Evolutionary conservation across 129 eudicot species (phyloP), one percentile per base, ranked within the genome.

Genomic region (Erigeron canadensis): DNA sequence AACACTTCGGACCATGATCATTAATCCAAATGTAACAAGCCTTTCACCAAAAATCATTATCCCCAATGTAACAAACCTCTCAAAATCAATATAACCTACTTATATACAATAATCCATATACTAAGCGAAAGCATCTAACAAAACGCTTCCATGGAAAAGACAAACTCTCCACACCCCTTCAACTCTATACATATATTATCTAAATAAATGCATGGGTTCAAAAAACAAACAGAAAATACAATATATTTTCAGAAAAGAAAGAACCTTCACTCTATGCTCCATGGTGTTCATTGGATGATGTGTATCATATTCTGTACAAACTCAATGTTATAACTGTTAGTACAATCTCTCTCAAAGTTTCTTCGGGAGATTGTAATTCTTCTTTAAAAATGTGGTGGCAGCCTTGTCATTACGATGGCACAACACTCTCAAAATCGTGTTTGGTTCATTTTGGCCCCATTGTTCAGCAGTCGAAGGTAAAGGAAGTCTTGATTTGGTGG

Each of bases 371-470:
- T 82, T 84, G 70, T 81, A 91, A 10, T 79, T 81, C 79, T 78
- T 91, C 80, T 86, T 91, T 0, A 91, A 78, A 62, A 88, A 91
- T 63, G 84, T 78, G 16, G 96, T 73, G 4, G 97, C 96, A 40
- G 79, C 61, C 69, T 88, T 85, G 51, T 91, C 97, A 67, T 88
- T 78, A 43, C 97, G 83, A 74, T 82, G 66, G 66, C 97, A 91
- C 75, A 91, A 67, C 9, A 91, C 93, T 34, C 97, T 72, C 79
- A 91, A 75, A 19, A 91, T 70, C 23, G 97, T 88, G 77, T 82
- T 84, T 0, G 96, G 90, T 22, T 91, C 97, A 10, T 77, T 60
- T 9, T 88, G 86, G 61, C 78, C 70, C 97, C 97, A 91, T 57
- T 84, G 84, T 47, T 81, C 87, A 4, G 90, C 55, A 22, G 84